Base-by-base conservation (phyloP, 306 rosid genomes). In the Quercus mongolica region DNA sequence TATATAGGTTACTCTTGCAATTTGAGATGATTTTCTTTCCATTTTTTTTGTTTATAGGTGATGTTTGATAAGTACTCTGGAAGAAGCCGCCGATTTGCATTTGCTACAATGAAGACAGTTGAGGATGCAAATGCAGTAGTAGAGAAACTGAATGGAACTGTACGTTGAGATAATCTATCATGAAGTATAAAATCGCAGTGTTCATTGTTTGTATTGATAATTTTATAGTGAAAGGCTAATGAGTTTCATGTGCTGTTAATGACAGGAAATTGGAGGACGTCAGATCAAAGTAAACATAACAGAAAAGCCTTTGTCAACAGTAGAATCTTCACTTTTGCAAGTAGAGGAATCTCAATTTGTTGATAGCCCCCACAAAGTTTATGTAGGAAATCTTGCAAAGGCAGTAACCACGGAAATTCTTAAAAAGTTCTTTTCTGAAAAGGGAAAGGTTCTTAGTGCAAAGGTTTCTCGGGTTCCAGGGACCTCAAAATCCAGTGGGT, bases 381-480 rank as follows among this genome's bases (percentile, higher is more conserved):
- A 95, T 70, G 93, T 92, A n/a, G 99, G 99, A 83, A 95, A 95
- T 85, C 86, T 95, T 74, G 94, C 92, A 57, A 95, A 88, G 86
- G 77, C 87, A 35, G 98, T 95, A 35, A 92, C 96, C 56, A 83
- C 92, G 0, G 98, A 92, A 56, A 69, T 54, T 15, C 97, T 95
- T 23, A 88, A 87, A 76, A 84, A 52, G 33, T 88, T 90, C 5
- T 95, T 95, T 79, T 90, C 97, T 17, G 89, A 86, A 75, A 91
- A 85, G 83, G 98, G 88, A 74, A 88, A 87, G 44, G 99, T 85
- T 80, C 92, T 95, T 69, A 76, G 99, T 78, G 92, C 98, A 76
- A 95, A 95, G 86, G 92, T 95, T 80, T 95, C 99, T 2, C 92
- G 98, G 82, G 91, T 90, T 80, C 96, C 97, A 20, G 95, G 97